These are phyloP conservation scores for Mastigamoeba balamuthi DNA, from an alignment of 78 protist species.

Conservation along the genomic window DNA sequence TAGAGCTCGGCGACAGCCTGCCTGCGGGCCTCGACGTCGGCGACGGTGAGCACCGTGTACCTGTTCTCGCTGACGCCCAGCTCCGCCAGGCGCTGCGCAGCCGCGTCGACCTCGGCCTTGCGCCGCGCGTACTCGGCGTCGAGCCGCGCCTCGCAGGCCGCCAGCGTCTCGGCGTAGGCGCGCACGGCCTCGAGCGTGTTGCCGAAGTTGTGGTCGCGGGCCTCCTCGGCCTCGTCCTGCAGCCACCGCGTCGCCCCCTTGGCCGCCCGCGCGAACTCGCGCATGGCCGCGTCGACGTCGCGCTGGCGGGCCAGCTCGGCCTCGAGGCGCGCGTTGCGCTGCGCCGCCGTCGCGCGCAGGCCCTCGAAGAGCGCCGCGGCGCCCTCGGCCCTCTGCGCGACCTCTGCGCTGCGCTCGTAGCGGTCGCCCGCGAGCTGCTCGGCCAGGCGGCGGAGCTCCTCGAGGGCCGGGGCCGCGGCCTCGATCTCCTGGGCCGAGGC, in stretches of 20 bases:
- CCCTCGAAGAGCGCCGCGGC: not conserved
- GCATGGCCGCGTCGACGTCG: not conserved
- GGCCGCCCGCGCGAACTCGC: not conserved
- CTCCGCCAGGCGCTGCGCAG: constrained; percentile 19
- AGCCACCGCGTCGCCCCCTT: not conserved
- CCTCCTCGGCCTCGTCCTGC: not conserved
- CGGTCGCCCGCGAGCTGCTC: constrained; percentile 13
- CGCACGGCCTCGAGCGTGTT: constrained; percentile 25
- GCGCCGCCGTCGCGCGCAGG: not conserved
- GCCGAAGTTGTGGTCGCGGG: constrained; percentile 6
- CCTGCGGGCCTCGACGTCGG: not conserved
- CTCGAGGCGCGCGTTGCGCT: not conserved
- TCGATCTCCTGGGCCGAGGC: constrained; percentile 15
- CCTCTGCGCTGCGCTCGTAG: not conserved
- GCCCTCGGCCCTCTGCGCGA: not conserved
- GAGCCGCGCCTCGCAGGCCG: not conserved
- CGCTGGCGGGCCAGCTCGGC: constrained; percentile 1
- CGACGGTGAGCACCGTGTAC: constrained; percentile 35
- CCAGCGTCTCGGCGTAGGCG: not conserved
- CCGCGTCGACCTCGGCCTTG: constrained; percentile 7
- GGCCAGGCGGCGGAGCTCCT: constrained; percentile 29
- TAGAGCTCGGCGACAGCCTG: not conserved
- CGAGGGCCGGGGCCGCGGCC: constrained; percentile 6
- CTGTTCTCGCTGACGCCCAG: constrained; percentile 32
- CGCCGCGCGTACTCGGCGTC: too few species aligned